Base-by-base conservation (phyloP, 2,329 filamentous ascomycete species). In the Talaromyces atroroseus region DNA sequence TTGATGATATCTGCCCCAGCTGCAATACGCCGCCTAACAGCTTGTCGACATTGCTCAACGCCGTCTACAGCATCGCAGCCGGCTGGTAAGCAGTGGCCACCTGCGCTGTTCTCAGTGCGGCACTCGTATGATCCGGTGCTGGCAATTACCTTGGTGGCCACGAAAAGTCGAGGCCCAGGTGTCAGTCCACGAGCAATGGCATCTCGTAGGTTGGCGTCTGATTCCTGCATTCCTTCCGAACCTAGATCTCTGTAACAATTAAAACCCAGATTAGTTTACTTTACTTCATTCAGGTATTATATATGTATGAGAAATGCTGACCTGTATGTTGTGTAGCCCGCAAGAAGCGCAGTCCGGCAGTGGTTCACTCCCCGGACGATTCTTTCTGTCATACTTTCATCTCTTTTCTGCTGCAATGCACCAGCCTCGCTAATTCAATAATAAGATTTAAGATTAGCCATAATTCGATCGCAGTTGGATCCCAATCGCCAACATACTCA, bases 281-380 rank as follows among this genome's bases (percentile, higher is more conserved):
- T 23, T 6, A 12, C 26, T 42, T 18, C 16, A 51, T 24, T 14
- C 3, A 18, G 18, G 6, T 16, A 29, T 79, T 80, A 12, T 80
- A 79, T 16, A 36, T 14, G 10, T 36, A 36, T 36, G 0, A 82
- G 72, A 63, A 83, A 80, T 18, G 80, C 74, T 44, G 10, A 44
- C 40, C 40, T 20, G 65, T 82, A 82, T 2, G 80, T 83, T 0
- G 81, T 85, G 70, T 80, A 84, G 8, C 82, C 82, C 0, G 82
- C 79, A 21, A 80, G 67, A 11, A 85, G 71, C 1, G 79, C 81
- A 0, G 74, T 72, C 46, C 77, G 78, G 59, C 75, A 75, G 60
- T 82, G 78, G 58, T 82, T 80, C 8, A 78, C 77, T 0, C 78
- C 78, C 18, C 82, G 78, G 49, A 85, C 75, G 21, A 78, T 73